Base-by-base conservation (phyloP, 2,329 filamentous ascomycete species). In the Coniochaeta hoffmannii region DNA sequence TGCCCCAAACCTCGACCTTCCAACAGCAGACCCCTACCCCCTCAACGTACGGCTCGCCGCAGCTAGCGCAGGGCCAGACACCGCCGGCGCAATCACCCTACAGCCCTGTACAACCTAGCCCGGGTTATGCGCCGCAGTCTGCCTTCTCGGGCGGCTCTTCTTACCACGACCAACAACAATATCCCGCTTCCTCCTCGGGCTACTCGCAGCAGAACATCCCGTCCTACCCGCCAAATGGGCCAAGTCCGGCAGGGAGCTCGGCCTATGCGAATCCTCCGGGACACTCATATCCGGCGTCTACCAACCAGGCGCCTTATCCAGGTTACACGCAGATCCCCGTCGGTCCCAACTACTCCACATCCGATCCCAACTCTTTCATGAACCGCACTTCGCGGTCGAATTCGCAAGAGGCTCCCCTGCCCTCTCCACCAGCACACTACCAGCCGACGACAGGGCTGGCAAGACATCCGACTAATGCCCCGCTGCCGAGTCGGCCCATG, bases 381-480 rank as follows among this genome's bases (percentile, higher is more conserved):
- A 75, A 65, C 61, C 70, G 76, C 19, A 65, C 69, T 1, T 73
- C 73, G 11, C 73, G 79, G 30, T 78, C 80, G 8, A 75, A 74
- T 57, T 82, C 81, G 3, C 75, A 76, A 32, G 66, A 72, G 0
- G 81, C 80, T 2, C 73, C 76, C 6, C 56, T 73, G 31, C 70
- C 74, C 7, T 78, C 78, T 1, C 73, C 78, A 3, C 72, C 71
- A 2, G 59, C 64, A 15, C 72, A 70, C 46, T 61, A 71, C 26
- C 73, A 76, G 50, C 64, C 72, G 24, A 73, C 76, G 6, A 69
- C 75, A 2, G 73, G 77, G n/a, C 65, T 83, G 11, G 73, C 76
- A 57, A 74, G 81, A 53, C 79, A 84, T 56, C 82, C 82, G 1
- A 85, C 82, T 15, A 78, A 84, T 66, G 76, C 82, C 55, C 77